Conservation (phyloP, 2,329 filamentous ascomycete species). For the Trichocomaceae sp. region DNA sequence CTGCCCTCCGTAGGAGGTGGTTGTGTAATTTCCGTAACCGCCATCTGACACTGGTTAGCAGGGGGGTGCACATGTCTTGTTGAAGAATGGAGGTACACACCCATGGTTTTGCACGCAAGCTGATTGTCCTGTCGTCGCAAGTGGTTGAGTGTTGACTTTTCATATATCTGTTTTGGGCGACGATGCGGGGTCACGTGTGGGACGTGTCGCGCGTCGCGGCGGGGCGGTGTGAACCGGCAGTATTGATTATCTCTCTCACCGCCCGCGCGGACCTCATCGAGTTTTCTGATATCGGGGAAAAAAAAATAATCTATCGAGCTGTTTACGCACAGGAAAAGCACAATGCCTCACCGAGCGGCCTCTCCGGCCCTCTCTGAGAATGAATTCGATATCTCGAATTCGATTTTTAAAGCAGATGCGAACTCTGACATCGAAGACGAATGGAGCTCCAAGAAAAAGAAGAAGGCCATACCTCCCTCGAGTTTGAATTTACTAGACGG, state of each 20-base stretch:
- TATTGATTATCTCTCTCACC: conserved; percentile 20
- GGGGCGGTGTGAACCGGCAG: conserved; percentile 10
- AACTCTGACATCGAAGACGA: conserved; percentile 38
- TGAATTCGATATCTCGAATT: conserved; percentile 81
- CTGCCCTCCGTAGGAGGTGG: conserved; percentile 51
- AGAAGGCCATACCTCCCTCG: conserved; percentile 27
- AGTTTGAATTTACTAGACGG: conserved; percentile 53
- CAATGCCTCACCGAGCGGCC: conserved; percentile 64
- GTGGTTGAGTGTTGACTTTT: conserved; percentile 11
- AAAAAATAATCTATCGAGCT: conserved; percentile 5
- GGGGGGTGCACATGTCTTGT: neutral
- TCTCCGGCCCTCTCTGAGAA: conserved; percentile 84
- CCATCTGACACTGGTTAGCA: conserved; percentile 22
- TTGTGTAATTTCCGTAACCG: conserved; percentile 44
- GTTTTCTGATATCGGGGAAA: conserved; percentile 17
- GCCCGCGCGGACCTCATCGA: conserved; percentile 22
- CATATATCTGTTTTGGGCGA: conserved; percentile 33
- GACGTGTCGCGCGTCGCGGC: conserved; percentile 38
- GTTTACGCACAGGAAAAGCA: conserved; percentile 11
- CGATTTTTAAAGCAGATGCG: conserved; percentile 58
- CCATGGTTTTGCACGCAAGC: conserved; percentile 19
- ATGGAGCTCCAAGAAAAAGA: conserved; percentile 44
- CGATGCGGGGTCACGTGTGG: neutral
- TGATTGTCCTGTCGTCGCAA: neutral
- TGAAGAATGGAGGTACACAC: conserved; percentile 16